Base-by-base conservation (phyloP, 2,329 filamentous ascomycete genomes). In the Calonectria multiphialidica region DNA sequence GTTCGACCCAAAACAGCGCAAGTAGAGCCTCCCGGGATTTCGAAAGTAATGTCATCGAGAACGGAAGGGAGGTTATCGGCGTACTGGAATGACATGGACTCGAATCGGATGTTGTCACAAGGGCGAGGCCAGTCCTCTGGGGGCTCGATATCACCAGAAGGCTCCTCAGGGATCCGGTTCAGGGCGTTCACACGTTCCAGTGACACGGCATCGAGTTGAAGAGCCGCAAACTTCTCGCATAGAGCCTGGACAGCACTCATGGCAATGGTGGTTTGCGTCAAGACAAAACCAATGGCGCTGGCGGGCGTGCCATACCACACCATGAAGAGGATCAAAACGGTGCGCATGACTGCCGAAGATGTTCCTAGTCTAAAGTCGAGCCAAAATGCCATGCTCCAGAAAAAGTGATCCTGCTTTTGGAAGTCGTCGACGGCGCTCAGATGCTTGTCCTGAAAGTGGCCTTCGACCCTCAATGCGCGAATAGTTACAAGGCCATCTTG, bases 331-430 rank as follows among this genome's bases (percentile, higher is more conserved):
- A 95, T 94, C 64, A 98, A 85, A 0, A 91, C 84, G 71, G 96
- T 93, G 0, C 94, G 95, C 9, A 94, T 94, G 4, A 90, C 81
- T 0, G 93, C 93, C 0, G 95, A 95, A 7, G 81, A 79, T 49
- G 81, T 75, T 64, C 81, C 79, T 68, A 97, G 96, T 15, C 95
- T 91, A 79, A 93, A 95, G 81, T 92, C 92, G 2, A 98, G 87
- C 95, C 95, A 98, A 9, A 92, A 91, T 76, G 97, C 95, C 50
- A 97, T 88, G 71, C 92, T 94, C 93, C 95, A 98, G 84, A 97
- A 98, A 84, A 98, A 98, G 82, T 98, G 96, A 79, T 98, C 96
- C 89, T 98, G 97, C 81, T 95, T 95, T 82, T 98, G 96, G 80
- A 98, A 98, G 21, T 92, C 92, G 80, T 98, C 95, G 0, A 95